Evolutionary conservation across 2,329 filamentous ascomycete genomes (phyloP).

Genomic region (Phaeosphaeria sp.): DNA sequence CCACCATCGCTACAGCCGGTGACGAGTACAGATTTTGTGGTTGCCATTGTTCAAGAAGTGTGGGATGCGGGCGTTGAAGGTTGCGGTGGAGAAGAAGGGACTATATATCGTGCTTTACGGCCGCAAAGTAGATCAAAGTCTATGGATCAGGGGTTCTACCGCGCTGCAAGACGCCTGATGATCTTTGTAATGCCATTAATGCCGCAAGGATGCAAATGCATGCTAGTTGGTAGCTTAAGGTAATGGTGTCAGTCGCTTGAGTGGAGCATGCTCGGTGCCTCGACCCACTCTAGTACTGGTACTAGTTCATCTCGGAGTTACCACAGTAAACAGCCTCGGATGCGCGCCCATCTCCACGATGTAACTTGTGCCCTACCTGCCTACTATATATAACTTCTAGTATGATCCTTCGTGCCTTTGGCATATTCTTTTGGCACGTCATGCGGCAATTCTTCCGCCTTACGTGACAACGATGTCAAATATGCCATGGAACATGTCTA

Average conservation of each 20-base stretch:
- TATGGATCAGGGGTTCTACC: neutral
- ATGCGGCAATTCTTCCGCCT: too few relatives aligned
- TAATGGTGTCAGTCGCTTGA: neutral
- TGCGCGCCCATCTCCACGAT: too few relatives aligned
- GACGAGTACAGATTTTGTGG: constrained; percentile 16
- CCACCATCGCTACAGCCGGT: constrained; percentile 43
- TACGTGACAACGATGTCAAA: too few relatives aligned
- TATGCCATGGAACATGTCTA: too few relatives aligned
- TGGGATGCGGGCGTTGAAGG: neutral
- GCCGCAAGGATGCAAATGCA: neutral
- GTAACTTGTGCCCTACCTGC: too few relatives aligned
- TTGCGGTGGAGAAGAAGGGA: neutral
- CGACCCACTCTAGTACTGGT: too few relatives aligned
- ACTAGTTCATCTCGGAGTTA: neutral
- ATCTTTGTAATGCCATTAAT: neutral
- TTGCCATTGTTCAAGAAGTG: neutral
- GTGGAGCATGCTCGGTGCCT: neutral
- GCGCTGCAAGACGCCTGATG: neutral
- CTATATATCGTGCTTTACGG: neutral
- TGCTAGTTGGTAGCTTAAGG: neutral
- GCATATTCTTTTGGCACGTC: too few relatives aligned
- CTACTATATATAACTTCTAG: neutral
- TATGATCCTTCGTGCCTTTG: neutral
- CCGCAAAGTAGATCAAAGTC: neutral
- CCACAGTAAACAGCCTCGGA: neutral